Conservation (phyloP, 208 protist species). For the Angomonas ambiguus region DNA sequence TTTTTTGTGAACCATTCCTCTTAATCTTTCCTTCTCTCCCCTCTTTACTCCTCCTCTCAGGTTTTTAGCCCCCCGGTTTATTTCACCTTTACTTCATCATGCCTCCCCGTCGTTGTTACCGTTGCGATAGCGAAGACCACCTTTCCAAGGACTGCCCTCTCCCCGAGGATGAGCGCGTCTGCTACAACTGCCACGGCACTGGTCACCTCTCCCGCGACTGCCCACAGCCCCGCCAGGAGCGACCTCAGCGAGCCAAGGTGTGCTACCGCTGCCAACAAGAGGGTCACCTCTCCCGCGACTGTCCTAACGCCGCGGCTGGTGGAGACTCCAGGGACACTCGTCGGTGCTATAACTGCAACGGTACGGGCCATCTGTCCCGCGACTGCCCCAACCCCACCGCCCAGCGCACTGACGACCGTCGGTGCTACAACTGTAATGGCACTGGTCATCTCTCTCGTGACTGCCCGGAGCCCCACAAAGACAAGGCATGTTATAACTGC, state of each 20-base stretch:
- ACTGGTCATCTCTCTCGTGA: slow-evolving; percentile 48
- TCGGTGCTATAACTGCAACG: slow-evolving; percentile 38
- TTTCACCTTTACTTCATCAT: slow-evolving; percentile 13
- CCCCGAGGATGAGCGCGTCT: slow-evolving; percentile 33
- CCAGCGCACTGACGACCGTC: slow-evolving; percentile 16
- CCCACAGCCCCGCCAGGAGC: slow-evolving; percentile 34
- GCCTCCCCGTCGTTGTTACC: slow-evolving; percentile 45
- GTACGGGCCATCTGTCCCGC: slow-evolving; percentile 43
- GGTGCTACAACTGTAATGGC: slow-evolving; percentile 62
- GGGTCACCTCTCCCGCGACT: slow-evolving; percentile 67
- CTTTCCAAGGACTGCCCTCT: slow-evolving; percentile 49
- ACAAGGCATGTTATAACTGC: slow-evolving; percentile 68
- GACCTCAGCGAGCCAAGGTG: slow-evolving; percentile 19
- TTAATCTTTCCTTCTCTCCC: slow-evolving; percentile 1
- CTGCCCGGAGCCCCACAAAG: slow-evolving; percentile 27
- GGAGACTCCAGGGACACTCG: slow-evolving; percentile 14
- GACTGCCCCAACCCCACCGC: slow-evolving; percentile 48
- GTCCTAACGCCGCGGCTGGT: slow-evolving; percentile 29
- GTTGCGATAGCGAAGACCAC: slow-evolving; percentile 52
- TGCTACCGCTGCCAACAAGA: slow-evolving; percentile 77
- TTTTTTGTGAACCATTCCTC: neutral
- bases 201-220: slow-evolving; percentile 68
- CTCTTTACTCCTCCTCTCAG: neutral
- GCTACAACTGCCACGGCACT: slow-evolving; percentile 61
- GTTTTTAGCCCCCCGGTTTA: neutral